Conservation (phyloP, 371 early-diverging fungal genomes). For the Lichtheimia corymbifera region DNA sequence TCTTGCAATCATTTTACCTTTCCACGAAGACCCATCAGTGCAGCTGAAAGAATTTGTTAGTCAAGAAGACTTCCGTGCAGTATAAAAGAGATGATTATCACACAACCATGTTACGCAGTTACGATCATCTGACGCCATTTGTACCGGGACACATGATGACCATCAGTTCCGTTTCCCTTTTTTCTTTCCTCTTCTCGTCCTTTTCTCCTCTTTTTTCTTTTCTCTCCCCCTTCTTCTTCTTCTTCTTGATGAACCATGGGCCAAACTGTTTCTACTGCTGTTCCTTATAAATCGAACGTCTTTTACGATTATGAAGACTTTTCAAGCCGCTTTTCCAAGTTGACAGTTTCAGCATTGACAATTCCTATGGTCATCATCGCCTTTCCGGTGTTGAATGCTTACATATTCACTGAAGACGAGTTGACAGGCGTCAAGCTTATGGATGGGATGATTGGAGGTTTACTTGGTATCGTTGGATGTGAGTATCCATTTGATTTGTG, state of each 20-base stretch:
- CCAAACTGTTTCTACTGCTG: constrained; percentile 37
- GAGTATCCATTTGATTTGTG: constrained; percentile 7
- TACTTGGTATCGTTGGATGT: constrained; percentile 52
- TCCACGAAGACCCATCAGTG: constrained; percentile 4
- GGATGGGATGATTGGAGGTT: constrained; percentile 47
- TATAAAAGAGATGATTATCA: neutral
- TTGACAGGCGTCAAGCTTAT: constrained; percentile 41
- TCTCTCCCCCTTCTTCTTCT: constrained; percentile 6
- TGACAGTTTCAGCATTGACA: constrained; percentile 41
- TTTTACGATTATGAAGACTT: constrained; percentile 42
- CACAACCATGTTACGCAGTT: constrained; percentile 9
- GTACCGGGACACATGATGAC: constrained; percentile 4
- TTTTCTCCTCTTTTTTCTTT: neutral
- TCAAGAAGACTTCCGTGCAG: neutral
- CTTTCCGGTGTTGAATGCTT: constrained; percentile 47
- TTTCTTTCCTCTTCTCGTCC: constrained; percentile 11
- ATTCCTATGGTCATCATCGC: constrained; percentile 53
- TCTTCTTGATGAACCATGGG: constrained; percentile 29
- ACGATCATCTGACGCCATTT: constrained; percentile 13
- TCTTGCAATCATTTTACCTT: constrained; percentile 46
- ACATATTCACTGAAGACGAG: constrained; percentile 39
- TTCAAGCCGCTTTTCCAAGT: constrained; percentile 39
- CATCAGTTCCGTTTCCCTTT: neutral
- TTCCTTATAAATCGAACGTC: constrained; percentile 24
- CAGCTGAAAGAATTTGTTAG: constrained; percentile 9